Percentiles rank a stretch among this genome's conserved stretches.
phyloP scores from a whole-genome alignment of 257 asterid genomes.

The Rhazya stricta region DNA sequence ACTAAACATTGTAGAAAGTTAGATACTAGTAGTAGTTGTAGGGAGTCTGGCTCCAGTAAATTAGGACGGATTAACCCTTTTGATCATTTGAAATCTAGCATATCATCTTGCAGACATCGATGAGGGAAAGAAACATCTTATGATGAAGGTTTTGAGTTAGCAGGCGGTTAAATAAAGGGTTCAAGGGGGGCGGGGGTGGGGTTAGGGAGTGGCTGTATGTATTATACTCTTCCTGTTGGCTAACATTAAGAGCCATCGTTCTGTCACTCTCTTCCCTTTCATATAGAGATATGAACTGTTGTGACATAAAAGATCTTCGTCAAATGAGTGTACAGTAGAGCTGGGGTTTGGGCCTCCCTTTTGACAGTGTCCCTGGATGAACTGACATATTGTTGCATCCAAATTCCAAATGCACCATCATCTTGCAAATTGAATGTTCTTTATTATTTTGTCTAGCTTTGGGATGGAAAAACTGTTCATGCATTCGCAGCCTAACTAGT shows the following conservation, averaged over 20 bases:
- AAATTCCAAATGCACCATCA: neutral
- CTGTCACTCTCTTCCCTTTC: conserved; percentile 41
- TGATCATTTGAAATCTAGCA: conserved; percentile 30
- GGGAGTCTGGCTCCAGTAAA: conserved; percentile 37
- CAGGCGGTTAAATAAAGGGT: conserved; percentile 21
- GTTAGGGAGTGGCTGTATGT: conserved; percentile 33
- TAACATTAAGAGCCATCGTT: conserved; percentile 32
- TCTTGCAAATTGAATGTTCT: neutral
- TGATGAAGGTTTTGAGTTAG: conserved; percentile 19
- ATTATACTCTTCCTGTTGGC: conserved; percentile 23
- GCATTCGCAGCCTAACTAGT: too few species aligned
- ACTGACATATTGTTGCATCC: neutral
- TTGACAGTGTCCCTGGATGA: neutral
- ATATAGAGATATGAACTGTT: neutral
- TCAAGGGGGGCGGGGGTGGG: conserved; percentile 23
- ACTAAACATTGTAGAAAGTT: conserved; percentile 32
- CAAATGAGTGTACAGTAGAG: neutral
- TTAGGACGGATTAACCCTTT: conserved; percentile 34
- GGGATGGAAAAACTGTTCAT: too few species aligned
- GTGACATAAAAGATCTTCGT: neutral
- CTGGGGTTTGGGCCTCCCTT: neutral
- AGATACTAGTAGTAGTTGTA: conserved; percentile 38
- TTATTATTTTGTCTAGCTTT: too few species aligned
- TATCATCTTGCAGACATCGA: conserved; percentile 37
- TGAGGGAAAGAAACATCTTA: conserved; percentile 18